Evolutionary conservation across 2,329 filamentous ascomycete genomes (phyloP).

Genomic region (Colletotrichum aenigma): DNA sequence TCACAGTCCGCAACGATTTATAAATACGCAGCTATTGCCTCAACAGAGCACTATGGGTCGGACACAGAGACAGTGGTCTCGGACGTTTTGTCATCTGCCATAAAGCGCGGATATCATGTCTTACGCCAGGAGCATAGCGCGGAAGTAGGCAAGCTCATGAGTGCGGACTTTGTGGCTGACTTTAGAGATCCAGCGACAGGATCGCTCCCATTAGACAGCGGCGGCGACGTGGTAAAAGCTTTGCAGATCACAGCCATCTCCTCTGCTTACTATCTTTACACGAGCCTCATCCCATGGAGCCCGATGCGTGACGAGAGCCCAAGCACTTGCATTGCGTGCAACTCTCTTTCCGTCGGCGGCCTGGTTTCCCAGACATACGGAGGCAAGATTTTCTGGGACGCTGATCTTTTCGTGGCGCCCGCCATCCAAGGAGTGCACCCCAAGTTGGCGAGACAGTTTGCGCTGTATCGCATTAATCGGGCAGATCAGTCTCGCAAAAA

Average conservation of each 20-base stretch:
- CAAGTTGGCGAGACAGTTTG: slow-evolving; percentile 27
- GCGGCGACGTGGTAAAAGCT: neutral
- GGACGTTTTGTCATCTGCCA: neutral
- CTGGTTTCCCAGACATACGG: slow-evolving; percentile 31
- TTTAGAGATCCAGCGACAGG: neutral
- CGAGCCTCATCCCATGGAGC: neutral
- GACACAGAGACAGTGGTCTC: neutral
- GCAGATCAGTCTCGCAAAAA: slow-evolving; percentile 61
- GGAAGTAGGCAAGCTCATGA: neutral
- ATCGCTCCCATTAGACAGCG: neutral
- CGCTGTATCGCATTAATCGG: slow-evolving; percentile 28
- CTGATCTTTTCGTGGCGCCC: slow-evolving; percentile 32
- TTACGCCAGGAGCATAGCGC: neutral
- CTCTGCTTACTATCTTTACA: slow-evolving; percentile 1
- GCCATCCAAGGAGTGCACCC: slow-evolving; percentile 28
- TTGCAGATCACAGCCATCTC: neutral
- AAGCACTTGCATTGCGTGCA: neutral
- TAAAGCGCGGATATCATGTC: neutral
- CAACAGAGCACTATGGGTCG: neutral
- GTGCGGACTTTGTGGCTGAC: neutral
- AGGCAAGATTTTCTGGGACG: slow-evolving; percentile 34
- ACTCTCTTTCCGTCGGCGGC: slow-evolving; percentile 28
- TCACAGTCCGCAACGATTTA: neutral
- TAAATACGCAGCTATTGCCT: neutral
- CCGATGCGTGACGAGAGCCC: neutral